Base-by-base conservation (phyloP, 768 basidiomycete species). In the Dacryopinax spathularia region DNA sequence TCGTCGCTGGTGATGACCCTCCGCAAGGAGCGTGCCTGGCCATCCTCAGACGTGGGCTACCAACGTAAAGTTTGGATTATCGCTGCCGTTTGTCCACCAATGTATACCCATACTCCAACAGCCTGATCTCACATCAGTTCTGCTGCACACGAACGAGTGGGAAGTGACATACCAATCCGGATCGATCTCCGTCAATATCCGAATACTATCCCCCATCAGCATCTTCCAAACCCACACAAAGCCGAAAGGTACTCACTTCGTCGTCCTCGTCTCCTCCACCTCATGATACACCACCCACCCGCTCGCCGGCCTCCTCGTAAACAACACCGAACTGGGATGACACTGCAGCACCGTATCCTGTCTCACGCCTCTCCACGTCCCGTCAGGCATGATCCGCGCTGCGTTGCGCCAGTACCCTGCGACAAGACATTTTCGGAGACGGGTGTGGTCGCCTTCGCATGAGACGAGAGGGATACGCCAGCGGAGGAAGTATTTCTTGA, bases 281-380 rank as follows among this genome's bases (percentile, higher is more conserved):
- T 97, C 93, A 69, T 97, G 92, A 70, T 87, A 97, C 9, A 99
- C 78, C 2, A 99, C 89, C 91, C 92, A 97, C 6, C 90, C 89
- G 0, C 88, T 87, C 25, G 85, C 81, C 9, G 96, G 89, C 70
- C 90, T 93, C 41, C 96, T 78, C 0, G 91, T 96, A 71, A 98
- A 98, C 61, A 97, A 76, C 6, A 96, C 91, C 0, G 94, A 96
- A 6, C 86, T 91, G 0, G 96, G 95, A 73, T 98, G 95, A 2
- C 91, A 87, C 75, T 93, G 84, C 22, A 99, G 75, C 7, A 84
- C 95, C 69, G 84, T 84, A 68, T 89, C 85, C 63, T 91, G 95
- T 70, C 89, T 78, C 10, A 97, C 86, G 41, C 88, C 89, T 18
- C 87, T 81, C 73, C 94, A 98, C 29, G 93, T 96, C 5, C 95